Evolutionary conservation across 1,284 basidiomycete genomes (phyloP), one percentile per base, ranked within the genome.

Genomic region (Austropuccinia psidii): DNA sequence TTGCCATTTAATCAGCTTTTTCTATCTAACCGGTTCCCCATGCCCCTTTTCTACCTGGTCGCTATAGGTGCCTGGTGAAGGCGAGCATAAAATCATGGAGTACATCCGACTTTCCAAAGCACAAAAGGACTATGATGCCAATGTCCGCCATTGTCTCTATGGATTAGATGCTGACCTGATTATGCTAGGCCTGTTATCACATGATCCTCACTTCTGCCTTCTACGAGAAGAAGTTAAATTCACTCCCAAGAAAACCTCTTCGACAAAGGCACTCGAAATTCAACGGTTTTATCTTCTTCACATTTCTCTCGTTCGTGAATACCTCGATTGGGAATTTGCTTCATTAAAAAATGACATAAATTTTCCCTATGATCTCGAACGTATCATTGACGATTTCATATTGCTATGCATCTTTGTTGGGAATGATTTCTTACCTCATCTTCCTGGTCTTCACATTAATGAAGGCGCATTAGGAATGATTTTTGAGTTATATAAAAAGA

Each of bases 81-180:
- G 96, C 76, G 96, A 99, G 81, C 96, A 99, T 86, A 99, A 99
- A 85, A 95, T 99, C 78, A 98, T 98, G 90, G 96, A 98, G 81
- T 98, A 95, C 82, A 98, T 99, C 79, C 89, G 96, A 64, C 84
- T 93, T 75, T 88, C 88, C 74, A 91, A 95, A 78, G 93, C 96
- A 31, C 96, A 98, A 81, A 90, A 90, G 9, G 90, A 90, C 80
- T 96, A 98, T 83, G 88, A 93, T 81, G 90, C 92, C 24, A 94
- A 95, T 79, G 85, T 91, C 66, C 88, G 96, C 76, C 96, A 99
- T 82, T 98, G 96, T 82, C 84, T 99, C 73, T 98, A 99, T 82
- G 96, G 96, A 54, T 87, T 99, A 43, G 96, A 99, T 80, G 96
- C 96, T 65, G 96, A 99, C 83, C 83, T 99, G 75, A 92, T 99